Base-by-base conservation (phyloP, 805 yeast genomes). In the Saccharomycopsis guyanensis region DNA sequence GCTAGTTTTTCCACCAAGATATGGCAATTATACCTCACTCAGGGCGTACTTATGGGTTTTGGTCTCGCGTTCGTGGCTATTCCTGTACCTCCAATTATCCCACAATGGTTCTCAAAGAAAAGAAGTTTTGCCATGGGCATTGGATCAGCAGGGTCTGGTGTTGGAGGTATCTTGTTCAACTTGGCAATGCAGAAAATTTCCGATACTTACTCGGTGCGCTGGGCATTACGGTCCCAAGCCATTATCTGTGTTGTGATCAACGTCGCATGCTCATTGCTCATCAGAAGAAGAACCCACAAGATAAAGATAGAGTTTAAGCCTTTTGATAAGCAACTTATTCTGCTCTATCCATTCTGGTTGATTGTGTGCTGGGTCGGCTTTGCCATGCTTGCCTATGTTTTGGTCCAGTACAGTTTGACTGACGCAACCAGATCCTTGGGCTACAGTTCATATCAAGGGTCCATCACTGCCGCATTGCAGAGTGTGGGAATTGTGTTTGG, bases 1-100 rank as follows among this genome's bases (percentile, higher is more conserved):
- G 82, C 83, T 1, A 72, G 78, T 24, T 75, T 68, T 54, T 56
- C 76, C 2, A 65, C 59, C 6, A 66, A 67, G 33, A 56, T 78
- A 18, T 82, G 89, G 88, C 80, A 84, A 51, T 57, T 84, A 12
- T 80, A 72, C 55, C 59, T 80, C 34, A 75, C 86, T 4, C 89
- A 83, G 61, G 89, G 91, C 24, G 66, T 81, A 2, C 50, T 83
- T 37, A 72, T 71, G 45, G 83, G 87, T 27, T 56, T 73, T 29
- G 58, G 66, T 0, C 66, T 68, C 27, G 78, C 86, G 0, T 58
- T 77, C 13, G 65, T 78, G 32, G 72, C 76, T 43, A 68, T 78
- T 3, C 82, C 91, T 1, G 78, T 75, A 3, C 63, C 78, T 16
- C 69, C 78, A 1, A 60, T 82, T 12, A 56, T 83, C 23, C 87